Percentiles rank a stretch among this genome's conserved stretches.
Evolutionary conservation across 176 grass and related monocot species (phyloP).

Genomic region (Rhynchospora breviuscula): DNA sequence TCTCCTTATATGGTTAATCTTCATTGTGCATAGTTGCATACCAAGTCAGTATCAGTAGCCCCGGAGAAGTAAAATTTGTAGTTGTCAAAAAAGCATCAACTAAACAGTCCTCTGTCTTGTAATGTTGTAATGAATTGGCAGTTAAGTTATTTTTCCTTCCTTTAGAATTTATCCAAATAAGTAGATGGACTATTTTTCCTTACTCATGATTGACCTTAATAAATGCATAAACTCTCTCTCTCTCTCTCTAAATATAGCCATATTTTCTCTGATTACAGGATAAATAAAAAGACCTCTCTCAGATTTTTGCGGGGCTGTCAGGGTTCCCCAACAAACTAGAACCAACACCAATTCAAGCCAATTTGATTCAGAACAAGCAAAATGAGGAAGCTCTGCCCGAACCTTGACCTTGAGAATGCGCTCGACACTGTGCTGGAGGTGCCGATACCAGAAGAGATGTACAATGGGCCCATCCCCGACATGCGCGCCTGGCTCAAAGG

Average conservation of each 20-base stretch:
- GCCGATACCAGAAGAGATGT: constrained; percentile 95
- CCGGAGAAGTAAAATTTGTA: no score
- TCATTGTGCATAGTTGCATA: no score
- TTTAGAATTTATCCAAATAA: constrained; percentile 14
- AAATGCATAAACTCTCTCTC: background rate
- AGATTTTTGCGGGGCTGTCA: background rate
- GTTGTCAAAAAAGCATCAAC: no score
- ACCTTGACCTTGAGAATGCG: constrained; percentile 65
- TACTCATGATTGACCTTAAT: background rate
- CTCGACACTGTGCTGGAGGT: constrained; percentile 98
- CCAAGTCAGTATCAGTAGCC: no score
- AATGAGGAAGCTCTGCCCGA: constrained; percentile 96
- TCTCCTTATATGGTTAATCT: no score
- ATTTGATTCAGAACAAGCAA: background rate
- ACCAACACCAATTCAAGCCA: background rate
- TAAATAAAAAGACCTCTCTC: background rate
- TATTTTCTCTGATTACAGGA: background rate
- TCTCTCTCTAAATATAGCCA: constrained; percentile 16
- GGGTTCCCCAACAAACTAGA: background rate
- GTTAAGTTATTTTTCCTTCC: background rate
- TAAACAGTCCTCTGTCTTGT: background rate
- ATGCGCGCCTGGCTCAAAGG: constrained; percentile 84
- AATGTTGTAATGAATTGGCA: constrained; percentile 8
- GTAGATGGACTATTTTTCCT: background rate
- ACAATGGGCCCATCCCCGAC: constrained; percentile 43